These are phyloP conservation scores for Monilinia fructigena DNA, from an alignment of 2,329 filamentous ascomycete genomes.

Conservation along the genomic window DNA sequence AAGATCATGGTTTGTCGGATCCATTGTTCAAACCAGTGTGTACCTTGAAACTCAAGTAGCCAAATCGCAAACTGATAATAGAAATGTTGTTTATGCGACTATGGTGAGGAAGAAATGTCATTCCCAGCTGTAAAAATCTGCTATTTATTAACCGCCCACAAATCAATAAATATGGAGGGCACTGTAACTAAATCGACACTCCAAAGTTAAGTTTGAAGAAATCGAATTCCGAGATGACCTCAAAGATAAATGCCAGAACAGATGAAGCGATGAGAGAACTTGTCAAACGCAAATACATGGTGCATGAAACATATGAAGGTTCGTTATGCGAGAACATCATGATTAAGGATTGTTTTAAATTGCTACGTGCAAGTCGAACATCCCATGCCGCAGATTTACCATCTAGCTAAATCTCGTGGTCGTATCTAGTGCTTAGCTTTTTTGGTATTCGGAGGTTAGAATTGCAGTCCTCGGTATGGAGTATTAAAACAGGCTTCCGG, in stretches of 20 bases:
- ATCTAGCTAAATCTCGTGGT: not conserved
- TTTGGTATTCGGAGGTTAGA: too few species aligned
- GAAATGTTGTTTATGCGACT: slow-evolving; percentile 12
- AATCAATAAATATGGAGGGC: slow-evolving; percentile 12
- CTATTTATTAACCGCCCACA: slow-evolving; percentile 12
- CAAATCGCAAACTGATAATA: not conserved
- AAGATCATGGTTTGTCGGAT: slow-evolving; percentile 9
- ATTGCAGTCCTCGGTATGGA: not conserved
- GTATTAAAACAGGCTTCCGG: too few species aligned
- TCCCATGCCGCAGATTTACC: too few species aligned
- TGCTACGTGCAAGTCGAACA: not conserved
- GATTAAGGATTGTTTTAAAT: not conserved
- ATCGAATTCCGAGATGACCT: slow-evolving; percentile 8
- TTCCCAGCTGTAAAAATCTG: not conserved
- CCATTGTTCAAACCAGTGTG: slow-evolving; percentile 12
- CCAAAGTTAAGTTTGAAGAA: slow-evolving; percentile 6
- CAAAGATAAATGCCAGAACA: slow-evolving; percentile 7
- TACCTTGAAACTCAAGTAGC: slow-evolving; percentile 12
- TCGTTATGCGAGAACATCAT: slow-evolving; percentile 13
- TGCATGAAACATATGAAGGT: slow-evolving; percentile 16
- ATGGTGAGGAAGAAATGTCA: not conserved
- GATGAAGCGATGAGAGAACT: slow-evolving; percentile 16
- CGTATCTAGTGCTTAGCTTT: too few species aligned
- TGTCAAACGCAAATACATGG: slow-evolving; percentile 11
- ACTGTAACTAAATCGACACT: slow-evolving; percentile 11